Evolutionary conservation across 352 stramenopile genomes (phyloP).

Genomic region (Labyrinthula sp.): DNA sequence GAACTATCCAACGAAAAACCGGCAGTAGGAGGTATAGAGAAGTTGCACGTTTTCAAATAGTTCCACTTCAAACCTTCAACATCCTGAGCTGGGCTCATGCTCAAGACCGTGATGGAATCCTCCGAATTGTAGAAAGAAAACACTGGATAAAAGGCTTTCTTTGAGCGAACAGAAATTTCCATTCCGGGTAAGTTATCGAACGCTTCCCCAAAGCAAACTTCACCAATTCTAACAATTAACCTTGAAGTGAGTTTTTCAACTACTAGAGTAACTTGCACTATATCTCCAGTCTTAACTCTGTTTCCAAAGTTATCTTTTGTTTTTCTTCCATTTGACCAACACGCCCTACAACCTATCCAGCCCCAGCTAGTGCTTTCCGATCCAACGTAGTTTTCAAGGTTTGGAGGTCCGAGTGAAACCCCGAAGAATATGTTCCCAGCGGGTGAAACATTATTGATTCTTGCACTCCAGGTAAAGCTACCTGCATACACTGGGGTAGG

Average conservation of each 20-base stretch:
- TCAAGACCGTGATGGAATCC: constrained; percentile 20
- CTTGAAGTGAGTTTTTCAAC: constrained; percentile 53
- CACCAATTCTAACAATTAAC: constrained; percentile 58
- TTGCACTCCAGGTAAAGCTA: constrained; percentile 59
- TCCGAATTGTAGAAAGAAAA: constrained; percentile 31
- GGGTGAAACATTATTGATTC: constrained; percentile 11
- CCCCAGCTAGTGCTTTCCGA: constrained; percentile 66
- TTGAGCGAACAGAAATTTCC: constrained; percentile 5
- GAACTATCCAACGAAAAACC: no score
- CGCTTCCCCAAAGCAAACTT: constrained; percentile 60
- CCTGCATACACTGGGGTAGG: constrained; percentile 55
- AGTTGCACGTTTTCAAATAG: no score
- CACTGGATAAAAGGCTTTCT: constrained; percentile 18
- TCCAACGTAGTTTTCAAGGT: constrained; percentile 59
- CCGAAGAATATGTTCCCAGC: constrained; percentile 58
- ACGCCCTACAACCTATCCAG: constrained; percentile 61
- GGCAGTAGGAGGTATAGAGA: no score
- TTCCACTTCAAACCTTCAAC: no score
- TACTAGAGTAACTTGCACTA: constrained; percentile 56
- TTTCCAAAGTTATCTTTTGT: constrained; percentile 57
- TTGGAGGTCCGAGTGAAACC: constrained; percentile 52
- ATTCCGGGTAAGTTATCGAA: constrained; percentile 35
- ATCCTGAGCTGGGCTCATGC: constrained; percentile 8
- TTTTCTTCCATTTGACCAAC: constrained; percentile 66
- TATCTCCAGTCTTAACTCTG: constrained; percentile 62